These are phyloP conservation scores for Magnolia kwangsiensis DNA, from an alignment of 164 flowering plant genomes.

Conservation along the genomic window DNA sequence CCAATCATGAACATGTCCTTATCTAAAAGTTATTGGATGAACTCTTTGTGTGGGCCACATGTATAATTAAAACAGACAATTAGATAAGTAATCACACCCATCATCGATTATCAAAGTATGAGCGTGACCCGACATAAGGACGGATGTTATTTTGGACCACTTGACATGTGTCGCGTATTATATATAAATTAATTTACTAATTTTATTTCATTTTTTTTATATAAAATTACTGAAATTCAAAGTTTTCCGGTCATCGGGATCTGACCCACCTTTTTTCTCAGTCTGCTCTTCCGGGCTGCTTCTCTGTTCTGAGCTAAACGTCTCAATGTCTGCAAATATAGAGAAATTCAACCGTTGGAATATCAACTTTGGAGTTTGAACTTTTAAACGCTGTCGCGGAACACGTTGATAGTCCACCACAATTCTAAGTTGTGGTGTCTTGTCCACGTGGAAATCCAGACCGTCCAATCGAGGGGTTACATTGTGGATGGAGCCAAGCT, in stretches of 20 bases:
- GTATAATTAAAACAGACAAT: no score
- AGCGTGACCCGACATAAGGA: neutral
- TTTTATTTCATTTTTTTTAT: no score
- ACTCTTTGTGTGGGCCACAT: no score
- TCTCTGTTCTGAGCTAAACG: constrained; percentile 98
- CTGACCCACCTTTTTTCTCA: constrained; percentile 75
- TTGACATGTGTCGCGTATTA: no score
- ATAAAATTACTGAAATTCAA: neutral
- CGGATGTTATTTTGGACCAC: neutral
- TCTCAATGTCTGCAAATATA: constrained; percentile 64
- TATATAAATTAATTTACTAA: no score
- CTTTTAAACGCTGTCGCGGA: neutral
- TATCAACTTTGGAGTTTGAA: neutral
- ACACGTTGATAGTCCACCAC: no score
- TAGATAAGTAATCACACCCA: neutral
- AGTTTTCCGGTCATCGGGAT: neutral
- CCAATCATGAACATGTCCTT: no score
- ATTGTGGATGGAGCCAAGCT: neutral
- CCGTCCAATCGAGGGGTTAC: neutral
- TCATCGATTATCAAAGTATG: neutral
- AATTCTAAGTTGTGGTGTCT: neutral
- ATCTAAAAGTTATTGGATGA: no score
- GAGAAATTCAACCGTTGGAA: neutral
- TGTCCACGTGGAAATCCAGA: neutral
- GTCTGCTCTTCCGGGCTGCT: constrained; percentile 93